Percentiles rank a stretch among this genome's conserved stretches.
phyloP scores from a whole-genome alignment of 495 filamentous ascomycete genomes.

The Hypoxylon rickii region DNA sequence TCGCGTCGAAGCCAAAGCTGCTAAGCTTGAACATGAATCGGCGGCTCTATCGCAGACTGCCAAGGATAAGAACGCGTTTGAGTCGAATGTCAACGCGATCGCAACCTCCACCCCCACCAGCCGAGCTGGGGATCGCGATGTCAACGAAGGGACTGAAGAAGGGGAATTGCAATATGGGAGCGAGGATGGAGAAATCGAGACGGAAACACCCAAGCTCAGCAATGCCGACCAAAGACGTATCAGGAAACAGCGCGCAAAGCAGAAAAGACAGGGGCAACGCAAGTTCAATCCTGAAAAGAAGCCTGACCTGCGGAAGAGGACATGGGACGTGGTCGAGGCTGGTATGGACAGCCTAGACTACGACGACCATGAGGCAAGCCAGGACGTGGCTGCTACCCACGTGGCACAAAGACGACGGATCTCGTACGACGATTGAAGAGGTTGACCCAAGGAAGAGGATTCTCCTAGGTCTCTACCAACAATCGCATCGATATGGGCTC shows the following conservation, averaged over 20 bases:
- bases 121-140: slow-evolving; percentile 27
- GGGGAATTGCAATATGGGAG: slow-evolving; percentile 25
- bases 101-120: neutral
- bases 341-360: slow-evolving; percentile 58
- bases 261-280: slow-evolving; percentile 43
- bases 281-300: slow-evolving; percentile 52
- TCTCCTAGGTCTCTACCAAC: neutral
- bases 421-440: slow-evolving; percentile 54
- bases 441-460: neutral
- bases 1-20: slow-evolving; percentile 45
- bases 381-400: slow-evolving; percentile 25
- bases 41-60: slow-evolving; percentile 15
- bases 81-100: slow-evolving; percentile 3
- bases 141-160: slow-evolving; percentile 32
- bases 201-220: slow-evolving; percentile 32
- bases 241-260: slow-evolving; percentile 27
- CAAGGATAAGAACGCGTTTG: slow-evolving; percentile 1
- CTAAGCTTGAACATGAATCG: slow-evolving; percentile 19
- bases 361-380: slow-evolving; percentile 44
- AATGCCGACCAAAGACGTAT: slow-evolving; percentile 37
- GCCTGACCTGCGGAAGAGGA: slow-evolving; percentile 60
- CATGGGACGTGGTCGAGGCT: slow-evolving; percentile 60
- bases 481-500: neutral
- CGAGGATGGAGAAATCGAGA: slow-evolving; percentile 41
- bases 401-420: slow-evolving; percentile 48